Base-by-base conservation (phyloP, 345 rosid species). In the Euphorbia tirucalli region DNA sequence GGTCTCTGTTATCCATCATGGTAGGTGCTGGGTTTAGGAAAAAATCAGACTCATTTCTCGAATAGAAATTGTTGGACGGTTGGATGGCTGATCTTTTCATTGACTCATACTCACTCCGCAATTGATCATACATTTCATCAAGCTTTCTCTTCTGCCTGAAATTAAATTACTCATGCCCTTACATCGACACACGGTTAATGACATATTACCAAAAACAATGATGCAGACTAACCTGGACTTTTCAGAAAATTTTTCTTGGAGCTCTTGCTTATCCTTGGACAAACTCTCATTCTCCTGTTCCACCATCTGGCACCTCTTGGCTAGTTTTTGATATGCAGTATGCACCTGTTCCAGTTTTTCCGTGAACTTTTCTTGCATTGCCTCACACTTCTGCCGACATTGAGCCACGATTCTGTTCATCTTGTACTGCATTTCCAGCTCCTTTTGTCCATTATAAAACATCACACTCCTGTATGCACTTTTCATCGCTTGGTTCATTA, bases 61-160 rank as follows among this genome's bases (percentile, higher is more conserved):
- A 77, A 66, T 77, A 92, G 82, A 89, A 89, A 70, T 84, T 85
- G 80, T 75, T 87, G 18, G 85, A 76, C 49, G 96, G 97, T 76
- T 90, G 97, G 78, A 90, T 86, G 50, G 97, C 87, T 69, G 97
- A 80, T 80, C 97, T 81, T 81, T 92, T 92, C 66, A 79, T 68
- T 15, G 96, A 87, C 74, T 95, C 93, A 7, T 81, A 86, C 72
- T 95, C 97, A 63, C 78, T 89, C 77, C 93, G 86, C 82, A 95
- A 70, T 68, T 87, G 96, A 75, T 95, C 99, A 73, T 95, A 92
- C 97, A 95, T 95, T 82, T 95, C 99, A 75, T 95, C 99, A 55
- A 90, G 97, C 77, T 90, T 95, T 75, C 97, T 89, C 91, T 95
- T 95, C 85, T 90, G 97, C 80, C 97, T 92, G 89, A 60, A 68